phyloP scores from a whole-genome alignment of 176 grass and related monocot species.

The Triticum monococcum region DNA sequence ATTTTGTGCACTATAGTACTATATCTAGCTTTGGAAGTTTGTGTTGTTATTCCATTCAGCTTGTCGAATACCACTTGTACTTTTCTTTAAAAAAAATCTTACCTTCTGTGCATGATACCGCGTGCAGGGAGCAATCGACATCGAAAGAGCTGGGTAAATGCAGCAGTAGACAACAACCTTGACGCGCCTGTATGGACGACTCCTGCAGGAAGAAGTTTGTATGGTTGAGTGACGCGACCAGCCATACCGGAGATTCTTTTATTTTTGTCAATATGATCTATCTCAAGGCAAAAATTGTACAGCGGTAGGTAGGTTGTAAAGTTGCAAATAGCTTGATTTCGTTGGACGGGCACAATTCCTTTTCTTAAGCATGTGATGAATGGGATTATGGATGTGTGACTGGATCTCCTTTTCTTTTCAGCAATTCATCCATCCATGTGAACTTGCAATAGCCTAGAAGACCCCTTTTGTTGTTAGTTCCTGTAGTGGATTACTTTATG shows the following conservation, averaged over 20 bases:
- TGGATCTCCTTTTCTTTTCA: not conserved
- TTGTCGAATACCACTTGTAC: not conserved
- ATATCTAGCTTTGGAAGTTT: not conserved
- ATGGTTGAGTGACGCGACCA: not conserved
- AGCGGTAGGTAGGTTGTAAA: not conserved
- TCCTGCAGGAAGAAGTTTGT: constrained; percentile 15
- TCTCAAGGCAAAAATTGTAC: constrained; percentile 16
- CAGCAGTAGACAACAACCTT: constrained; percentile 32
- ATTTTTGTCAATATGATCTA: constrained; percentile 23
- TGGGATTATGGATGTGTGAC: not conserved
- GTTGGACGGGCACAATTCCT: not conserved
- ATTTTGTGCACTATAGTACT: not conserved
- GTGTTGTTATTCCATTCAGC: not conserved
- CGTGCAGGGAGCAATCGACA: constrained; percentile 23
- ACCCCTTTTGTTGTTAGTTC: not conserved
- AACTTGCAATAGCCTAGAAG: not conserved
- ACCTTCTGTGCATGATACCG: not conserved
- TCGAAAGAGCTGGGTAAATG: constrained; percentile 41
- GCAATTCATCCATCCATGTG: not conserved
- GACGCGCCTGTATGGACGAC: not conserved
- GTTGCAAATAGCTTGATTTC: not conserved
- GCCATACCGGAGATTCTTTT: not conserved
- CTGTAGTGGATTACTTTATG: too few relatives aligned
- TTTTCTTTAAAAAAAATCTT: not conserved
- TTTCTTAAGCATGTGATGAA: not conserved